Evolutionary conservation across 1,284 basidiomycete genomes (phyloP).

Genomic region (Rhodotorula mucilaginosa): DNA sequence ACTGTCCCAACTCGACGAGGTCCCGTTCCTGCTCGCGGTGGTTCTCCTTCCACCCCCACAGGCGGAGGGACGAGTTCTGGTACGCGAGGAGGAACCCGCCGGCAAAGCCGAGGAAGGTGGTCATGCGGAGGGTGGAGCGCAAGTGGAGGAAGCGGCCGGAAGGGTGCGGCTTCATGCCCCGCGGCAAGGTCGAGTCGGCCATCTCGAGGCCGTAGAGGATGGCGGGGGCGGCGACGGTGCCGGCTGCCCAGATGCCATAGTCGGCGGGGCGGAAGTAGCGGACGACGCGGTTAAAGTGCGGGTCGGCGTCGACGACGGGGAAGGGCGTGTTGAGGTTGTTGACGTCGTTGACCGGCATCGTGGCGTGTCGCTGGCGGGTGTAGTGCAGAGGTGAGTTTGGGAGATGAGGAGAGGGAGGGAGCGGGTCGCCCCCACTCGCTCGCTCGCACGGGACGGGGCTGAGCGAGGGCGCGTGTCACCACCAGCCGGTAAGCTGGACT

Average conservation of each 20-base stretch:
- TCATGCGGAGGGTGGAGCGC: constrained; percentile 52
- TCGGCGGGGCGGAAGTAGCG: constrained; percentile 86
- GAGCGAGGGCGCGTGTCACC: no score
- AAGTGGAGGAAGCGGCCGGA: constrained; percentile 11
- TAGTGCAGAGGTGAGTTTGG: not conserved
- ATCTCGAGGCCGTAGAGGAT: constrained; percentile 68
- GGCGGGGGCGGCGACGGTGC: constrained; percentile 73
- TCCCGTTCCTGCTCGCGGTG: constrained; percentile 71
- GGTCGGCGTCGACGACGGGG: constrained; percentile 59
- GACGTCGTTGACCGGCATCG: constrained; percentile 18
- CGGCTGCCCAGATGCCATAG: constrained; percentile 78
- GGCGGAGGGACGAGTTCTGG: constrained; percentile 71
- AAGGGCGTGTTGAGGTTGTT: constrained; percentile 38
- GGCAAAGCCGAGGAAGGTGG: constrained; percentile 64
- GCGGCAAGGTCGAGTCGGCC: constrained; percentile 47
- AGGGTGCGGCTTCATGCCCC: constrained; percentile 8
- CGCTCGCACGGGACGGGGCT: no score
- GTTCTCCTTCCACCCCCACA: constrained; percentile 97
- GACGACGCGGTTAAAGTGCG: constrained; percentile 82
- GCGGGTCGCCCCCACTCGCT: not conserved
- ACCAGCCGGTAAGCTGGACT: no score
- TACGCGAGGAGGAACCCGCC: constrained; percentile 94
- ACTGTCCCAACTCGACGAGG: constrained; percentile 68
- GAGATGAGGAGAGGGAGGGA: not conserved
- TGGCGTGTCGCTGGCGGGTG: not conserved